These are phyloP conservation scores for Raffaelea arxii DNA, from an alignment of 2,329 filamentous ascomycete species.

Conservation along the genomic window DNA sequence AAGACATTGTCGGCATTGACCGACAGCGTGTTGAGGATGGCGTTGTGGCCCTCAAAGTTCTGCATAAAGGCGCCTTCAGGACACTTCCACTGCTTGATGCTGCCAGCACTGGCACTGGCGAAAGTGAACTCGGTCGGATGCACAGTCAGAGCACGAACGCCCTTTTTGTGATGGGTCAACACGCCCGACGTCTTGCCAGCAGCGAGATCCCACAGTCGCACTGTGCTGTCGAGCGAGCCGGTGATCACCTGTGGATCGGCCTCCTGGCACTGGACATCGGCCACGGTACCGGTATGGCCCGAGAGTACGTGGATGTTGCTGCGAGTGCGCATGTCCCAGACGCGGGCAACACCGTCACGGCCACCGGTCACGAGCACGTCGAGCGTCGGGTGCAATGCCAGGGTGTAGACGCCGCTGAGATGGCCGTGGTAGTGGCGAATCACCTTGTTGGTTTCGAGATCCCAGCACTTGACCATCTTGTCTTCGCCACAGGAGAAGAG, in stretches of 20 bases:
- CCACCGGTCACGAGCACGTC: slow-evolving; percentile 93
- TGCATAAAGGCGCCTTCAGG: slow-evolving; percentile 98
- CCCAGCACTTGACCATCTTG: slow-evolving; percentile 99
- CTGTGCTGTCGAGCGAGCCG: slow-evolving; percentile 83
- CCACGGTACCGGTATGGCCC: slow-evolving; percentile 84
- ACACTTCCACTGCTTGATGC: slow-evolving; percentile 99
- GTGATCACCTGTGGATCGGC: slow-evolving; percentile 94
- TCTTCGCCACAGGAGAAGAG: slow-evolving; percentile 97
- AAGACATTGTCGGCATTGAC: slow-evolving; percentile 93
- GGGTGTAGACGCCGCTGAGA: slow-evolving; percentile 87
- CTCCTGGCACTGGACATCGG: slow-evolving; percentile 86
- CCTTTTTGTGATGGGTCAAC: slow-evolving; percentile 97
- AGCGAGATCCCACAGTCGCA: slow-evolving; percentile 89
- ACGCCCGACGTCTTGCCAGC: slow-evolving; percentile 95
- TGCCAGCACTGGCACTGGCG: slow-evolving; percentile 79
- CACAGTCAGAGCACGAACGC: slow-evolving; percentile 71
- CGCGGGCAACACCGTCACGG: slow-evolving; percentile 83
- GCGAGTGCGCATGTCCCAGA: slow-evolving; percentile 97
- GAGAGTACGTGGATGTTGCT: slow-evolving; percentile 90
- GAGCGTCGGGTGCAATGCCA: slow-evolving; percentile 86
- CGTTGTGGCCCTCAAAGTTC: slow-evolving; percentile 93
- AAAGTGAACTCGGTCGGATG: slow-evolving; percentile 96
- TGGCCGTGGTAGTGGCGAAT: slow-evolving; percentile 97
- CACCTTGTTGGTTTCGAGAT: slow-evolving; percentile 98
- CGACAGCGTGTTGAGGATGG: slow-evolving; percentile 88